Evolutionary conservation across 176 grass and related monocot species (phyloP), one percentile per base, ranked within the genome.

Genomic region (Tillandsia leiboldiana): DNA sequence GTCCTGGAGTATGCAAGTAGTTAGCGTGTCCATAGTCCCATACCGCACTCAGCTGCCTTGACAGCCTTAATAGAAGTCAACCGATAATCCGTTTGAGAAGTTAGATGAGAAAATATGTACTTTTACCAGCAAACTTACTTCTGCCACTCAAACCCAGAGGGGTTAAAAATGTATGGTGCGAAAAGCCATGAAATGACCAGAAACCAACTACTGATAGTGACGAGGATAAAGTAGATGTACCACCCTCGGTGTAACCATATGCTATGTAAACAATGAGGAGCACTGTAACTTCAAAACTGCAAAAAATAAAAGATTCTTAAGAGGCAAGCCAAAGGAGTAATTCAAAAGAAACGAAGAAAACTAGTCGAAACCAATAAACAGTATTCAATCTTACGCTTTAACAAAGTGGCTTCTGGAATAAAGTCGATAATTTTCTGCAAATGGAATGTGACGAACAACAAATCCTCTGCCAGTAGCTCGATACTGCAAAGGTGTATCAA

Each of bases 101-200:
- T 51, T 50, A 3, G 13, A 73, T 12, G 11, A 59, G 15, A 3
- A 65, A 51, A 51, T 20, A 73, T 64, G 11, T 67, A 51, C 56
- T 23, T 59, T 71, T 64, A 72, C 13, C 0, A 65, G 1, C 64
- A 42, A 70, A 90, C 83, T 73, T 90, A 97, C 93, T 97, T 97
- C 70, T 97, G 93, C 93, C 93, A 97, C 68, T 97, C 93, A 52
- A 97, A 97, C 72, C 93, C 93, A 83, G 93, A 97, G 69, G 93
- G 93, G 51, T 97, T 97, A 84, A 97, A 97, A 83, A 97, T 89
- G 82, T 97, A 97, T 23, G 89, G 93, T 3, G 93, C 93, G 13
- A 92, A 97, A 61, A 97, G 84, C 93, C 93, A 97, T 26, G 93
- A 97, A 27, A 97, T 51, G 49, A 97, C 93, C 59, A 97, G 72